Evolutionary conservation across 495 filamentous ascomycete species (phyloP).

Genomic region (Hypoxylon rickii): DNA sequence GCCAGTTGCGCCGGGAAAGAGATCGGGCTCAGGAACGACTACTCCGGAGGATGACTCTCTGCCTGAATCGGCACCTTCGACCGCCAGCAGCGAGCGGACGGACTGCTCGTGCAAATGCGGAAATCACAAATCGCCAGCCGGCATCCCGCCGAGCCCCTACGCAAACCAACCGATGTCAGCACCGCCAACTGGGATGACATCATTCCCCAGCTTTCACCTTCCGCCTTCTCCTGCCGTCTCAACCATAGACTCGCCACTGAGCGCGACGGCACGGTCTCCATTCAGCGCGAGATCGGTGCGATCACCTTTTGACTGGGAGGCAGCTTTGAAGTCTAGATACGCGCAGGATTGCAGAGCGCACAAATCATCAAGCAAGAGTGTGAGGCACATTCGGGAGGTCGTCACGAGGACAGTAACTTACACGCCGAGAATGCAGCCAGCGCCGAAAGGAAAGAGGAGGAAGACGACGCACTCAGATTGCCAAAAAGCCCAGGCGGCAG

Average conservation of each 20-base stretch:
- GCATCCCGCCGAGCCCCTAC: conserved; percentile 51
- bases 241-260: conserved; percentile 48
- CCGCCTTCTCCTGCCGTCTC: conserved; percentile 65
- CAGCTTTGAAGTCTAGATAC: conserved; percentile 57
- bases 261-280: conserved; percentile 49
- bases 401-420: conserved; percentile 79
- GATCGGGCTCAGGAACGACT: conserved; percentile 39
- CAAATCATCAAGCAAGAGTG: conserved; percentile 54
- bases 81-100: conserved; percentile 54
- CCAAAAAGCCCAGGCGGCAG: conserved; percentile 27
- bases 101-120: conserved; percentile 61
- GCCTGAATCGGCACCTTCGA: conserved; percentile 57
- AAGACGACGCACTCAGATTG: conserved; percentile 48
- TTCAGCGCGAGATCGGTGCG: conserved; percentile 59
- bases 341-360: conserved; percentile 48
- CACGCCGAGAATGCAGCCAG: conserved; percentile 68
- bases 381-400: conserved; percentile 67
- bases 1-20: conserved; percentile 59
- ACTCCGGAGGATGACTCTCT: conserved; percentile 42
- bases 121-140: conserved; percentile 45
- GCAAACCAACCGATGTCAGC: conserved; percentile 59
- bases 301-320: conserved; percentile 66
- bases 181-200: conserved; percentile 53
- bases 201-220: conserved; percentile 59
- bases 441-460: conserved; percentile 76